Evolutionary conservation across 2,329 filamentous ascomycete genomes (phyloP), one percentile per base, ranked within the genome.

Genomic region (Nakataea oryzae): DNA sequence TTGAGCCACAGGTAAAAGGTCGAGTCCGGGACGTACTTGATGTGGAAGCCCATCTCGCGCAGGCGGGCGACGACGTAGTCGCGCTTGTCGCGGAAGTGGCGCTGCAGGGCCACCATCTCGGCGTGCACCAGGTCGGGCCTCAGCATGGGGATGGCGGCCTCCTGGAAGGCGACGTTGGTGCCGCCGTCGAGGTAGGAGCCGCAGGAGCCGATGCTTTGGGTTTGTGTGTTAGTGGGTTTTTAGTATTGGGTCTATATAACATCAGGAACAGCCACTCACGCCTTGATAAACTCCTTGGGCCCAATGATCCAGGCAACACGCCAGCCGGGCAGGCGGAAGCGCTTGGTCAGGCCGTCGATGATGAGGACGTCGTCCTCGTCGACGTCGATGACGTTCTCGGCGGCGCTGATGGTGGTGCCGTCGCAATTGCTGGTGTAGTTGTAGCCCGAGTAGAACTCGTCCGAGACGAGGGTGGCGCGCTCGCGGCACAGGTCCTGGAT

Each of bases 401-500:
- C 93, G 11, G 92, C 89, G 59, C 88, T 93, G 73, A 97, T 91
- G 56, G 93, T 96, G 32, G 84, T 86, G 54, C 93, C 93, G 71
- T 97, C 93, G 73, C 93, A 97, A 77, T 92, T 82, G 68, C 86
- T 90, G 47, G 91, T 96, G 79, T 97, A 97, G 78, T 96, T 96
- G 81, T 97, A 97, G 27, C 93, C 91, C 13, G 87, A 87, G 78
- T 97, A 97, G 81, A 97, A 97, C 76, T 97, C 93, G 71, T 97
- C 93, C 77, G 93, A 91, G 73, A 97, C 93, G 62, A 97, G 80
- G 0, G 93, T 97, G 3, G 92, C 92, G 62, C 92, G 86, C 67
- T 92, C 90, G 71, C 92, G 87, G 79, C 92, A 96, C 69, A 96
- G 88, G 71, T 96, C 90, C 74, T 97, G 93, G 69, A 97, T 96